These are phyloP conservation scores for Fistulifera solaris DNA, from an alignment of 108 stramenopile genomes.

Conservation along the genomic window DNA sequence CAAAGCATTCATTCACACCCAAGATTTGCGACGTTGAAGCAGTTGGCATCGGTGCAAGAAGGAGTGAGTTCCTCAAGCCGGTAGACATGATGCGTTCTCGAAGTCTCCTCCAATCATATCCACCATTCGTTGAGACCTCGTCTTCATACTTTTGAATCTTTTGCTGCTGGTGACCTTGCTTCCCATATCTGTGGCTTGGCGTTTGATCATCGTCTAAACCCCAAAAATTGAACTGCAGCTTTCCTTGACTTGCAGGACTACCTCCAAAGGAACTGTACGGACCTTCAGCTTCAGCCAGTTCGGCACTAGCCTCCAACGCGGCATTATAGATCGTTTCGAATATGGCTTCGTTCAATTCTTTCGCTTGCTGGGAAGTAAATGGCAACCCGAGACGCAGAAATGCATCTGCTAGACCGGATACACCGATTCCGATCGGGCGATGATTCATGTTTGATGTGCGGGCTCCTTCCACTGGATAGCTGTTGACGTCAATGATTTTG, in stretches of 20 bases:
- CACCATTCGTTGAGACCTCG: constrained; percentile 16
- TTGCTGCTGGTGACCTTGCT: neutral
- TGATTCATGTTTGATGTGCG: constrained; percentile 82
- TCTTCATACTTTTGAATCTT: constrained; percentile 26
- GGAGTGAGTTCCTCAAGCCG: constrained; percentile 90
- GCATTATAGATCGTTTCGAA: constrained; percentile 97
- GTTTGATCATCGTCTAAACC: constrained; percentile 51
- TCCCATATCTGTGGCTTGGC: constrained; percentile 33
- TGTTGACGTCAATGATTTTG: constrained; percentile 91
- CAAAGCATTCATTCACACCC: constrained; percentile 96
- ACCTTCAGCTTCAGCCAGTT: constrained; percentile 82
- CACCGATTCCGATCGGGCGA: constrained; percentile 95
- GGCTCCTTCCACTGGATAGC: constrained; percentile 85
- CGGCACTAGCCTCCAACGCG: constrained; percentile 85
- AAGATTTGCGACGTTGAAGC: constrained; percentile 96
- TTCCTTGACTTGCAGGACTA: constrained; percentile 85
- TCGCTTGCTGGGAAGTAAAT: constrained; percentile 80
- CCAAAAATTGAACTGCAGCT: constrained; percentile 93
- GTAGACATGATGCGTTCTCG: constrained; percentile 52
- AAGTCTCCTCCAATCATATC: constrained; percentile 87
- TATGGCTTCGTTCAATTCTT: constrained; percentile 84
- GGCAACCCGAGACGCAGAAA: constrained; percentile 87
- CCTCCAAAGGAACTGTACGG: constrained; percentile 83
- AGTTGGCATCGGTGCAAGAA: constrained; percentile 98
- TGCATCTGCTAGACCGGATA: constrained; percentile 93